A percentile compares a stretch with the other conserved stretches of the same genome.
Evolutionary conservation across 805 yeast species (phyloP).

Genomic region (Candida michaelii): DNA sequence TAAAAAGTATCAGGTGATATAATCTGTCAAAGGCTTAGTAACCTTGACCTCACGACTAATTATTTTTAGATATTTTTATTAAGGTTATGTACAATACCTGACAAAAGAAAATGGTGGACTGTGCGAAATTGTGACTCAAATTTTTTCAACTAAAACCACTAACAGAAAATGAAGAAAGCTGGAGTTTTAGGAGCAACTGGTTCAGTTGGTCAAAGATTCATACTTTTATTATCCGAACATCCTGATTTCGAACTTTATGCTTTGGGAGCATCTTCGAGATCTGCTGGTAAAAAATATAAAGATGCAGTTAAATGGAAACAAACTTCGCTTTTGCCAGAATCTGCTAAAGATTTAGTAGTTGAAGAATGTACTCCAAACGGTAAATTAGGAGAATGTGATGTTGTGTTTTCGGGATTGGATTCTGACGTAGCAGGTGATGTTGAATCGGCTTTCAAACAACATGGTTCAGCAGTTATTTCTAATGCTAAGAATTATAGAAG

Average conservation of each 20-base stretch:
- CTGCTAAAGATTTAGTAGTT: slow-evolving; percentile 62
- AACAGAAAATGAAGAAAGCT: slow-evolving; percentile 44
- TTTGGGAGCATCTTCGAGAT: slow-evolving; percentile 89
- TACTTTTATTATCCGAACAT: slow-evolving; percentile 76
- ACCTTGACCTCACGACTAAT: neutral
- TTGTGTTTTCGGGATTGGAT: slow-evolving; percentile 93
- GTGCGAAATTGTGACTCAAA: slow-evolving; percentile 1
- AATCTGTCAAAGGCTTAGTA: slow-evolving; percentile 1
- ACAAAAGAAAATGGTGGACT: neutral
- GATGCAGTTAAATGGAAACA: slow-evolving; percentile 96
- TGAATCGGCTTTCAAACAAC: slow-evolving; percentile 78
- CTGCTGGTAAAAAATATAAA: slow-evolving; percentile 84
- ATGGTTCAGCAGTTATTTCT: slow-evolving; percentile 83
- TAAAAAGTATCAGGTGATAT: neutral
- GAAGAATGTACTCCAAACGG: slow-evolving; percentile 72
- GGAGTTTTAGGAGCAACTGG: slow-evolving; percentile 99
- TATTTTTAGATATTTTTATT: neutral
- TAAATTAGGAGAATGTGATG: slow-evolving; percentile 82
- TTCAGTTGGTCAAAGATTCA: slow-evolving; percentile 95
- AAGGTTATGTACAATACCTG: neutral
- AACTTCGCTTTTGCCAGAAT: slow-evolving; percentile 73
- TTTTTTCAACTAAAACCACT: neutral
- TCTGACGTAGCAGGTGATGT: slow-evolving; percentile 91
- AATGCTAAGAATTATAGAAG: slow-evolving; percentile 97
- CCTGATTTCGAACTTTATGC: slow-evolving; percentile 85